A percentile compares a stretch with the other conserved stretches of the same genome.
These are phyloP conservation scores for Claviceps cyperi DNA, from an alignment of 2,329 filamentous ascomycete genomes.

Conservation along the genomic window DNA sequence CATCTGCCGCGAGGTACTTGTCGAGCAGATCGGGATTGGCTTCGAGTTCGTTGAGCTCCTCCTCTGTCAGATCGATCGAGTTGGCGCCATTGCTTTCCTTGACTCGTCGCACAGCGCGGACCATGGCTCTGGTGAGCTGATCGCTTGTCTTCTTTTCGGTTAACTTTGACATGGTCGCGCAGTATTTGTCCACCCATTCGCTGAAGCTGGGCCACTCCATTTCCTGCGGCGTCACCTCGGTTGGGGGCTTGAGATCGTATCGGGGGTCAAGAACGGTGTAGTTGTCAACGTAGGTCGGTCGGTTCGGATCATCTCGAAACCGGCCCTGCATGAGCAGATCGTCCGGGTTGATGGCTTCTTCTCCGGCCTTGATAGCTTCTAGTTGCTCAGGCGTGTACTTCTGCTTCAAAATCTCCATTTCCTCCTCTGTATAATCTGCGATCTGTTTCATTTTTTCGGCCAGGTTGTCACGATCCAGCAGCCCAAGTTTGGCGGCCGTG, in stretches of 20 bases:
- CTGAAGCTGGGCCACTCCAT: conserved; percentile 43
- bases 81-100: conserved; percentile 27
- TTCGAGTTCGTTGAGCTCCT: conserved; percentile 29
- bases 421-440: conserved; percentile 50
- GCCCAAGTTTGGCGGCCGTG: conserved; percentile 35
- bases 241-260: conserved; percentile 53
- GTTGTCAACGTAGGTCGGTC: conserved; percentile 67
- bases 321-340: conserved; percentile 63
- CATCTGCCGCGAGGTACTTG: conserved; percentile 22
- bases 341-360: conserved; percentile 56
- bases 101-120: conserved; percentile 27
- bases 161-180: conserved; percentile 28
- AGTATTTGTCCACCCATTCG: conserved; percentile 44
- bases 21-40: conserved; percentile 24
- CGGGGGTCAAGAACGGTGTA: conserved; percentile 63
- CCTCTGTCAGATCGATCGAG: conserved; percentile 34
- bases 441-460: conserved; percentile 32
- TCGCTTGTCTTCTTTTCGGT: conserved; percentile 28
- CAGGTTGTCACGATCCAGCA: conserved; percentile 29
- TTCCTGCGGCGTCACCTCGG: conserved; percentile 34
- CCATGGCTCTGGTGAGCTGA: conserved; percentile 27
- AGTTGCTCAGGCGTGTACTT: conserved; percentile 73
- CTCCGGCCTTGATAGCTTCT: conserved; percentile 66
- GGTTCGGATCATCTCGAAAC: conserved; percentile 57
- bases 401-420: conserved; percentile 45